These are phyloP conservation scores for Quercus ilex DNA, from an alignment of 306 rosid genomes.

Conservation along the genomic window DNA sequence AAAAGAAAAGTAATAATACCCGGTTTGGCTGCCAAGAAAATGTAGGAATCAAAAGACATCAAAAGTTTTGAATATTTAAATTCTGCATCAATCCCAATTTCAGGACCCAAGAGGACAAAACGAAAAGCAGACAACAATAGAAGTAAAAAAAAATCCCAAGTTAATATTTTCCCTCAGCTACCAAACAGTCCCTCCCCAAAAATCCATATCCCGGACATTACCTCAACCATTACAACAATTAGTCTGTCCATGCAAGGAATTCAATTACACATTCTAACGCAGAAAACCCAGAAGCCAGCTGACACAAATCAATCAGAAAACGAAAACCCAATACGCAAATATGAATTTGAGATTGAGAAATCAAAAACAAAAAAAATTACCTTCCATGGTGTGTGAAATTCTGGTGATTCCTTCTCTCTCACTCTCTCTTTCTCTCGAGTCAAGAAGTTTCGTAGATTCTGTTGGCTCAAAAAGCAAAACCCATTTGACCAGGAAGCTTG, in stretches of 20 bases:
- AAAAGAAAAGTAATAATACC: background rate
- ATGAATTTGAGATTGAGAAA: slow-evolving; percentile 9
- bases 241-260: slow-evolving; percentile 22
- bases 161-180: slow-evolving; percentile 28
- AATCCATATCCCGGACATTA: slow-evolving; percentile 9
- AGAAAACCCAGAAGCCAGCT: slow-evolving; percentile 21
- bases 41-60: slow-evolving; percentile 8
- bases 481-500: slow-evolving; percentile 29
- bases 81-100: background rate
- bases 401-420: slow-evolving; percentile 10
- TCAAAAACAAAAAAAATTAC: slow-evolving; percentile 34
- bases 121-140: background rate
- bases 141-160: background rate
- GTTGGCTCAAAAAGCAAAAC: slow-evolving; percentile 37
- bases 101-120: background rate
- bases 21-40: slow-evolving; percentile 12
- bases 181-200: slow-evolving; percentile 21
- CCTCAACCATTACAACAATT: slow-evolving; percentile 31
- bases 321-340: slow-evolving; percentile 37
- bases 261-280: slow-evolving; percentile 26
- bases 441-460: slow-evolving; percentile 28
- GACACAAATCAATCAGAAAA: slow-evolving; percentile 23
- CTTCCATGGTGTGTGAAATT: slow-evolving; percentile 66
- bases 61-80: slow-evolving; percentile 2
- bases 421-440: background rate